phyloP scores from a whole-genome alignment of 2,329 filamentous ascomycete genomes.

The Verticillium isaacii region DNA sequence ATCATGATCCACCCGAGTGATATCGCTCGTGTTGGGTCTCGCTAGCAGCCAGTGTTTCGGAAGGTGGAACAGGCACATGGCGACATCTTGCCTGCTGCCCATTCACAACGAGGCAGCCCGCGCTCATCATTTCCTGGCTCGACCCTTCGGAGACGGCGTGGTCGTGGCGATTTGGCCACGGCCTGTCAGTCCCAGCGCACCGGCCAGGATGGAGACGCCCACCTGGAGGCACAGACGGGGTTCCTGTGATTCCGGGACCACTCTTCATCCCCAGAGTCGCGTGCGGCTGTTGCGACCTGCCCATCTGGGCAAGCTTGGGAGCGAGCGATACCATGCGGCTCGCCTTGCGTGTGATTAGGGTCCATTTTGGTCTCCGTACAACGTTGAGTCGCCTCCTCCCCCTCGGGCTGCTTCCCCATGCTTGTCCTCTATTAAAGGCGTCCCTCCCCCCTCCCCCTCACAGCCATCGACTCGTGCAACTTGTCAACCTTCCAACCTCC shows the following conservation, averaged over 20 bases:
- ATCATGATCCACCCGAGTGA: constrained; percentile 5
- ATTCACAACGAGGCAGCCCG: neutral
- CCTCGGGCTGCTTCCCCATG: neutral
- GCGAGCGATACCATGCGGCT: neutral
- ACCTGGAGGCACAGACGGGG: neutral
- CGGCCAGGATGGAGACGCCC: neutral
- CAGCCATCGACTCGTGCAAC: constrained; percentile 7
- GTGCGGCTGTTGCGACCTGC: neutral
- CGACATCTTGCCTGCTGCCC: neutral
- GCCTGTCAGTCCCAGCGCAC: neutral
- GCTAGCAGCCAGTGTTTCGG: neutral
- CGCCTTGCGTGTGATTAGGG: neutral
- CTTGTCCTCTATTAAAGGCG: neutral
- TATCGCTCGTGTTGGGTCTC: constrained; percentile 1
- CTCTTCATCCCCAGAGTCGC: neutral
- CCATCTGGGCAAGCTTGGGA: neutral
- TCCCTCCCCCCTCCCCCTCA: neutral
- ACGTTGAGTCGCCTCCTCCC: neutral
- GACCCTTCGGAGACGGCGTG: neutral
- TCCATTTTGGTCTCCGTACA: neutral
- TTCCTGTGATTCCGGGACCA: neutral
- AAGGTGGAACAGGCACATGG: neutral
- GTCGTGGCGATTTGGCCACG: neutral
- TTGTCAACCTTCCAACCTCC: constrained; percentile 4
- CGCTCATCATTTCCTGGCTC: neutral